These are phyloP conservation scores for Besnoitia besnoiti DNA, from an alignment of 169 alveolate genomes.

Conservation along the genomic window DNA sequence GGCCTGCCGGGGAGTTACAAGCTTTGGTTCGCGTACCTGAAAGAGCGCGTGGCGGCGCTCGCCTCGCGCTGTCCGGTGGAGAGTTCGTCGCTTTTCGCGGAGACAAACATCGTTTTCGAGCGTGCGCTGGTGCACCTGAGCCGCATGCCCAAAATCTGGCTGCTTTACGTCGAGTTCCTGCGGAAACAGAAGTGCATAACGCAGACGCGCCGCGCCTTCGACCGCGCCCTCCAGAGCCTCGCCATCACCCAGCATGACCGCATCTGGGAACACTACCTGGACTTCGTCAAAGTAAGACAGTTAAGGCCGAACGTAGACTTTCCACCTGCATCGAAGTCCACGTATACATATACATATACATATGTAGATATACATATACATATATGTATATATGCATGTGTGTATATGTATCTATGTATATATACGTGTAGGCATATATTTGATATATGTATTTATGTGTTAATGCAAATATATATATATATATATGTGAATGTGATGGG, in stretches of 20 bases:
- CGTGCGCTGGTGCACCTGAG: conserved; percentile 57
- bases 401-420: background rate
- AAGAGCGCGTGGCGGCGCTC: conserved; percentile 46
- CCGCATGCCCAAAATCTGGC: conserved; percentile 70
- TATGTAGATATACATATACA: background rate
- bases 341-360: background rate
- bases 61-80: background rate
- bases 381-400: background rate
- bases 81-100: background rate
- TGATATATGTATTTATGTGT: no score
- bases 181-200: conserved; percentile 55
- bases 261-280: conserved; percentile 29
- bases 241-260: conserved; percentile 67
- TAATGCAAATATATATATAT: no score
- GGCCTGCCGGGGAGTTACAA: conserved; percentile 68
- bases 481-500: no score
- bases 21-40: conserved; percentile 63
- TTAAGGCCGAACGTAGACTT: no score
- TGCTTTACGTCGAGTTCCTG: conserved; percentile 43
- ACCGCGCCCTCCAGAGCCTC: conserved; percentile 59
- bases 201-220: conserved; percentile 56
- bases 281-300: conserved; percentile 47
- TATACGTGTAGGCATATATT: background rate
- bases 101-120: conserved; percentile 53
- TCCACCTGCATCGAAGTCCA: background rate